Conservation (phyloP, 2,329 filamentous ascomycete genomes). For the Beauveria australis region DNA sequence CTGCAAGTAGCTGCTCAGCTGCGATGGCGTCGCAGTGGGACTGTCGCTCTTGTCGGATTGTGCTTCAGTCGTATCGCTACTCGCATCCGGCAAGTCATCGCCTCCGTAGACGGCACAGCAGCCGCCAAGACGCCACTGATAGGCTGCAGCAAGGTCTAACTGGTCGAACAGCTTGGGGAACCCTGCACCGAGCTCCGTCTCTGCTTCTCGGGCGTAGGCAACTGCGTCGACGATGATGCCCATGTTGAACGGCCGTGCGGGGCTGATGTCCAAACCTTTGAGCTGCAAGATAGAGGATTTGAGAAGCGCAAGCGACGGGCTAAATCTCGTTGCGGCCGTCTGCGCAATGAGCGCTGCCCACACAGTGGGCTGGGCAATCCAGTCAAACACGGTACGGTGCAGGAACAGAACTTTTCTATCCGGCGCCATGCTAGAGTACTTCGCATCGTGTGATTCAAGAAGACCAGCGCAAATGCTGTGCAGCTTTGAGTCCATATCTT, state of each 20-base stretch:
- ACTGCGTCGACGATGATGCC: not conserved
- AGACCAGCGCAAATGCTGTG: conserved; percentile 1
- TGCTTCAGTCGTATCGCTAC: not conserved
- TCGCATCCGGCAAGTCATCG: not conserved
- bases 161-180: conserved; percentile 1
- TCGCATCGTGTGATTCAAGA: not conserved
- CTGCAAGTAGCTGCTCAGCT: not conserved
- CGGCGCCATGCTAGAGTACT: not conserved
- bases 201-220: not conserved
- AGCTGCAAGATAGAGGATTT: not conserved
- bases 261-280: not conserved
- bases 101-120: not conserved
- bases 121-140: conserved; percentile 2
- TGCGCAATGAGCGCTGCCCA: not conserved
- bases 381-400: conserved; percentile 7
- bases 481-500: not conserved
- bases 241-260: not conserved
- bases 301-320: not conserved
- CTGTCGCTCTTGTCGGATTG: not conserved
- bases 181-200: not conserved
- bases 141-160: not conserved
- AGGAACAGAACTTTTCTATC: not conserved
- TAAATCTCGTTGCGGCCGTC: not conserved
- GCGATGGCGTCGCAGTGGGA: not conserved
- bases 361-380: not conserved